A percentile compares a stretch with the other conserved stretches of the same genome.
Conservation (phyloP, 129 eudicot species). For the Chrysanthemum makinoi region DNA sequence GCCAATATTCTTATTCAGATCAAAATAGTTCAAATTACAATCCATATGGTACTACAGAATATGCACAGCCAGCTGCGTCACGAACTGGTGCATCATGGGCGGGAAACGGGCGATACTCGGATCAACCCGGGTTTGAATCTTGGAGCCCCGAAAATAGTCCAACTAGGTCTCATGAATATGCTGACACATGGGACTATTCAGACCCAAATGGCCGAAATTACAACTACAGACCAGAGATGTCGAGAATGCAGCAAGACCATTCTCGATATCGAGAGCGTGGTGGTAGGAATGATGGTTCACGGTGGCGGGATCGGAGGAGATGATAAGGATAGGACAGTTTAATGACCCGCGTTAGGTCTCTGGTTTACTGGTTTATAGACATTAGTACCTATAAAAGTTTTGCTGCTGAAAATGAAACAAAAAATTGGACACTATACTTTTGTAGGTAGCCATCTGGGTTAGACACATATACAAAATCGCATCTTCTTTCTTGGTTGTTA, state of each 20-base stretch:
- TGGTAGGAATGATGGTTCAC: slow-evolving; percentile 38
- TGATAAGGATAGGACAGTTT: neutral
- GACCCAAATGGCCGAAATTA: slow-evolving; percentile 31
- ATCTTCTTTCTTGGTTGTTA: slow-evolving; percentile 3
- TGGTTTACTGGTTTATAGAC: slow-evolving; percentile 6
- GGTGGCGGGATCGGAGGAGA: slow-evolving; percentile 70
- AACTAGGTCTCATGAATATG: slow-evolving; percentile 38
- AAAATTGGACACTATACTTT: slow-evolving; percentile 3
- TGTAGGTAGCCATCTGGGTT: slow-evolving; percentile 30
- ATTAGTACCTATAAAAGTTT: neutral
- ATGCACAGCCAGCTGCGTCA: slow-evolving; percentile 14
- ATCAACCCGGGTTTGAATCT: slow-evolving; percentile 41
- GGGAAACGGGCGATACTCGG: slow-evolving; percentile 35
- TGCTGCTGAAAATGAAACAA: slow-evolving; percentile 8
- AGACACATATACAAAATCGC: neutral
- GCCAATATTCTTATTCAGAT: slow-evolving; percentile 29
- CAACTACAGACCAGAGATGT: slow-evolving; percentile 36
- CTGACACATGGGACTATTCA: slow-evolving; percentile 34
- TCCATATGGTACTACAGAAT: slow-evolving; percentile 31
- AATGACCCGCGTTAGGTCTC: neutral
- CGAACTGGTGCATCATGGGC: slow-evolving; percentile 35
- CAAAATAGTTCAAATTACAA: slow-evolving; percentile 31
- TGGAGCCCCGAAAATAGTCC: slow-evolving; percentile 83
- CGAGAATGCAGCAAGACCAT: slow-evolving; percentile 32
- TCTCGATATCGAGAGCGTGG: slow-evolving; percentile 39